Conservation (phyloP, 441 rosid genomes). For the Adansonia madagascariensis region DNA sequence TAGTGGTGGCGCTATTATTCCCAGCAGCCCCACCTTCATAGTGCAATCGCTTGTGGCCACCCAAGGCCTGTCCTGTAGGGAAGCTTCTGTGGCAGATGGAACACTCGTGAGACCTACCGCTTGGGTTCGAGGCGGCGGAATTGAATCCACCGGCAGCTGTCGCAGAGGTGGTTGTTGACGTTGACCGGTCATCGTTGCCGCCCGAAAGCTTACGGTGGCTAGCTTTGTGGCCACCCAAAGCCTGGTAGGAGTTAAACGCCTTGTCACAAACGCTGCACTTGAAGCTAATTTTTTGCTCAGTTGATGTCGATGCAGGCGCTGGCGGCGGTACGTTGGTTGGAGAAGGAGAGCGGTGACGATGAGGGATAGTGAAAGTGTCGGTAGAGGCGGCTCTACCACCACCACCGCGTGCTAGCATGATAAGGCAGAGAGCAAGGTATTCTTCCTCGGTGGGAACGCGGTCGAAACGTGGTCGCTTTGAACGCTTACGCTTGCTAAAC, state of each 20-base stretch:
- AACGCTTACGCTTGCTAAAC: conserved; percentile 74
- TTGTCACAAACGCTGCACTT: conserved; percentile 76
- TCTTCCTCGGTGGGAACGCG: conserved; percentile 71
- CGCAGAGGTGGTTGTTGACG: conserved; percentile 37
- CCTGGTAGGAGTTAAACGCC: conserved; percentile 75
- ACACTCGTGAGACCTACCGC: conserved; percentile 71
- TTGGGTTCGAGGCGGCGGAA: conserved; percentile 22
- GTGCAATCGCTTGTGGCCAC: conserved; percentile 86
- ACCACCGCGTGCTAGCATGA: conserved; percentile 88
- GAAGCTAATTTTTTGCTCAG: conserved; percentile 36
- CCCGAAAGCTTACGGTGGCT: conserved; percentile 64
- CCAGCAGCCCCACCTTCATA: conserved; percentile 58
- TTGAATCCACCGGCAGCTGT: conserved; percentile 20
- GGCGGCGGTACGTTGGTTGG: conserved; percentile 17
- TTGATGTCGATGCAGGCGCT: conserved; percentile 16
- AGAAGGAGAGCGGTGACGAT: conserved; percentile 34
- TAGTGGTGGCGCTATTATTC: conserved; percentile 30
- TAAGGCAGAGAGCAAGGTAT: conserved; percentile 88
- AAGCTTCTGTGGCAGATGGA: conserved; percentile 71
- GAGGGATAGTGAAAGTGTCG: conserved; percentile 22
- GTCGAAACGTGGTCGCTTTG: conserved; percentile 56
- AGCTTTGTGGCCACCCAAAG: conserved; percentile 89
- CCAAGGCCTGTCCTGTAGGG: conserved; percentile 80
- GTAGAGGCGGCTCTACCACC: neutral
- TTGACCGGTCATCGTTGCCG: conserved; percentile 47